These are phyloP conservation scores for Vigna unguiculata DNA, from an alignment of 306 rosid species.

Conservation along the genomic window DNA sequence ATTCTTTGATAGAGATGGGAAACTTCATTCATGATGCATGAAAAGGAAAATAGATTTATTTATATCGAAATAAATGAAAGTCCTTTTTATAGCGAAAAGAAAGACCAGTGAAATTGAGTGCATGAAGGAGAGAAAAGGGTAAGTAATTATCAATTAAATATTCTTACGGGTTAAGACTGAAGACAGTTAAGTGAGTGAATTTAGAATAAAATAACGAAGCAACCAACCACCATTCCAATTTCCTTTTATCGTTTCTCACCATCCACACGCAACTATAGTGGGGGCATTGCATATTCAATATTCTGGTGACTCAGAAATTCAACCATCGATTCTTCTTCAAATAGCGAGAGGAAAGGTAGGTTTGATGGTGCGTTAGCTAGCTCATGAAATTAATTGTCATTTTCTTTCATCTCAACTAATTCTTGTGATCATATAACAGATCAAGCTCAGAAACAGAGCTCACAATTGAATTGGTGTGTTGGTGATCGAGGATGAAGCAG, in stretches of 20 bases:
- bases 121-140: background rate
- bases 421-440: constrained; percentile 7
- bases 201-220: background rate
- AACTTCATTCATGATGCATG: background rate
- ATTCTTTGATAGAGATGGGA: constrained; percentile 32
- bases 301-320: constrained; percentile 30
- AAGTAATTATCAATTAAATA: background rate
- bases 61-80: background rate
- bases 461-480: background rate
- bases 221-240: constrained; percentile 48
- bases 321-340: constrained; percentile 10
- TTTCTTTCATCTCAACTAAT: constrained; percentile 1
- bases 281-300: constrained; percentile 16
- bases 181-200: background rate
- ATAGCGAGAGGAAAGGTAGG: constrained; percentile 57
- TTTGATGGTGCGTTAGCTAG: constrained; percentile 61
- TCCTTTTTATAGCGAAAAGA: background rate
- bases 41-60: background rate
- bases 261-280: constrained; percentile 29
- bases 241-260: background rate
- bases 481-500: constrained; percentile 37
- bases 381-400: constrained; percentile 23
- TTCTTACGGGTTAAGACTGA: constrained; percentile 2
- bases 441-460: background rate
- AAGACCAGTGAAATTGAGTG: background rate